Evolutionary conservation across 1,284 basidiomycete genomes (phyloP), one percentile per base, ranked within the genome.

Genomic region (Porodaedalea pini): DNA sequence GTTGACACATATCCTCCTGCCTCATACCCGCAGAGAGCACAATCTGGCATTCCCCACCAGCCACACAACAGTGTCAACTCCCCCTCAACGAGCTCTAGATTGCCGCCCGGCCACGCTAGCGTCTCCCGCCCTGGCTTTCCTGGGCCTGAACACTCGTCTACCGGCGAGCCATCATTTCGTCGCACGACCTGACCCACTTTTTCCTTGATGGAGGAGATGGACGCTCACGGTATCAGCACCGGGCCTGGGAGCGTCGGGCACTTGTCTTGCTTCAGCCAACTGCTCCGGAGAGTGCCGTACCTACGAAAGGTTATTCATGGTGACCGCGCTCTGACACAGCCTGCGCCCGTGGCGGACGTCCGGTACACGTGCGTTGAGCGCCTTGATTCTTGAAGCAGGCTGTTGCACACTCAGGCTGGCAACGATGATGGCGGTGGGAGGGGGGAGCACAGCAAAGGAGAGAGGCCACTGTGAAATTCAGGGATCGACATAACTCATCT

Each of bases 1-100:
- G 47, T 58, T 58, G 50, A 51, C 50, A 31, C 52, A 41, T 54
- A 41, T 47, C 36, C 57, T 58, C 13, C 57, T 37, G 43, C 52
- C 37, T 41, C 57, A 23, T 58, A 58, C 45, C 23, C 51, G 25
- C 56, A 57, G 43, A 51, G 51, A 52, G 56, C 50, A 19, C 50
- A 51, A 6, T 15, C 54, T 29, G 37, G 34, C 48, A 25, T 56
- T 51, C 31, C 34, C 36, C 51, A 36, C 25, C 57, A 54, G 13
- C 36, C 45, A 32, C 51, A 48, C 34, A 19, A 29, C 27, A 34
- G 43, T 25, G 39, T 37, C 54, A 29, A 31, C 40, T 21, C 49
- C 27, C 19, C 44, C 29, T 15, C 45, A 23, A n/a, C 27, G 40
- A 32, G 19, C 34, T 10, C 37, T 49, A 39, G 51, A 58, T 36